Evolutionary conservation across 768 basidiomycete genomes (phyloP).

Genomic region (Coprinopsis cinerea): DNA sequence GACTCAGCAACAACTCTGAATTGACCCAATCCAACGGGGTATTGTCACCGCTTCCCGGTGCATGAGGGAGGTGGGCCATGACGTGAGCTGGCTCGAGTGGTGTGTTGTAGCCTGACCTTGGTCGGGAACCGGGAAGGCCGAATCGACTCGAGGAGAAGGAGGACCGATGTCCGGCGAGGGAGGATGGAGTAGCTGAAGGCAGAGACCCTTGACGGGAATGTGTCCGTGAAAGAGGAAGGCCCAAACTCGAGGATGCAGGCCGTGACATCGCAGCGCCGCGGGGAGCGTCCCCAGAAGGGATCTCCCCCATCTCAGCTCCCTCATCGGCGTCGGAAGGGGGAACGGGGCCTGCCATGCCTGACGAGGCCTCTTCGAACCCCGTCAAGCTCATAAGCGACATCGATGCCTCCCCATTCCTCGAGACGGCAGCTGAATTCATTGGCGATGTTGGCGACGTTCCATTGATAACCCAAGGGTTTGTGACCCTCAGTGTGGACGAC

Average conservation of each 20-base stretch:
- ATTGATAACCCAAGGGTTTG: slow-evolving; percentile 54
- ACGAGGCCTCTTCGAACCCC: too few relatives aligned
- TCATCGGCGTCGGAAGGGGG: too few relatives aligned
- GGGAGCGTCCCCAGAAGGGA: too few relatives aligned
- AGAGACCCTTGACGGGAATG: too few relatives aligned
- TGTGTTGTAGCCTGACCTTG: slow-evolving; percentile 30
- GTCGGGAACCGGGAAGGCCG: slow-evolving; percentile 14
- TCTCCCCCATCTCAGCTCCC: too few relatives aligned
- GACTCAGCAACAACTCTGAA: slow-evolving; percentile 65
- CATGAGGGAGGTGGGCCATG: slow-evolving; percentile 35
- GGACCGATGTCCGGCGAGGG: too few relatives aligned
- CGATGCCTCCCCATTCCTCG: not conserved
- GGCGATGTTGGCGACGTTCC: slow-evolving; percentile 25
- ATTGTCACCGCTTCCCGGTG: slow-evolving; percentile 36
- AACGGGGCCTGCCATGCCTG: too few relatives aligned
- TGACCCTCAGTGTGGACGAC: slow-evolving; percentile 52
- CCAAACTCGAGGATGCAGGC: too few relatives aligned
- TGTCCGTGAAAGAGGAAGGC: too few relatives aligned
- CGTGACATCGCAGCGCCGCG: too few relatives aligned
- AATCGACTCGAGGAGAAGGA: not conserved
- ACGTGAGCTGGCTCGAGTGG: slow-evolving; percentile 25
- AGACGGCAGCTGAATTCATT: slow-evolving; percentile 3
- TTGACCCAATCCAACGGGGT: slow-evolving; percentile 75
- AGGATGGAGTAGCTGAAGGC: too few relatives aligned
- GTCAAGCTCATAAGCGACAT: too few relatives aligned